These are phyloP conservation scores for Podospora bellae-mahoneyi DNA, from an alignment of 495 filamentous ascomycete genomes.

Conservation along the genomic window DNA sequence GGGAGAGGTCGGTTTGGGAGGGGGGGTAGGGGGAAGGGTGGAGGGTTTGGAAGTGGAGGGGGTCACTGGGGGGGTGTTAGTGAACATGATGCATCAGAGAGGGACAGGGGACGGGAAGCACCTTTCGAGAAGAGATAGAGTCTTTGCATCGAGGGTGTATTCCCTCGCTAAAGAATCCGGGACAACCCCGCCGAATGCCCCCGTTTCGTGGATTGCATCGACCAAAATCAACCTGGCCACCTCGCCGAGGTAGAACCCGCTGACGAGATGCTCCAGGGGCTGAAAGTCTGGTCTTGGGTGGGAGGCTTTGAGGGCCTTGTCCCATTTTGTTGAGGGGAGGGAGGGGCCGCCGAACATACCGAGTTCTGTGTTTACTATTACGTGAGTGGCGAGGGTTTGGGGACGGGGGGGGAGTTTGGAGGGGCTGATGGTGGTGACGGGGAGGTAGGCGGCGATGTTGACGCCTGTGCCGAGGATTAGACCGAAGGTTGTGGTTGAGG, in stretches of 20 bases:
- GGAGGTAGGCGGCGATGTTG: constrained; percentile 54
- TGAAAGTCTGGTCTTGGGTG: constrained; percentile 78
- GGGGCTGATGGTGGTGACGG: constrained; percentile 49
- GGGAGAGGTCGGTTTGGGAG: constrained; percentile 47
- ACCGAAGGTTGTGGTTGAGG: constrained; percentile 62
- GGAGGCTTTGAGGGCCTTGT: constrained; percentile 56
- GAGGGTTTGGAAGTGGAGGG: constrained; percentile 34
- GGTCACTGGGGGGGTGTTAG: constrained; percentile 34
- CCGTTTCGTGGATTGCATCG: constrained; percentile 56
- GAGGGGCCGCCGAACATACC: constrained; percentile 74
- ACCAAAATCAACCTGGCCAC: constrained; percentile 66
- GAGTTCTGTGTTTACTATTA: constrained; percentile 81
- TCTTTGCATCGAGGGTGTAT: constrained; percentile 61
- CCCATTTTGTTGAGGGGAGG: constrained; percentile 71
- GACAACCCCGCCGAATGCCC: constrained; percentile 55
- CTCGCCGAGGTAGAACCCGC: constrained; percentile 82
- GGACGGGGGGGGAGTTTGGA: constrained; percentile 51
- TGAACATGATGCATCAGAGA: background rate
- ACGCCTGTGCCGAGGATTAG: constrained; percentile 57
- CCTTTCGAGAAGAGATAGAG: constrained; percentile 58
- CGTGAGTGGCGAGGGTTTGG: constrained; percentile 47
- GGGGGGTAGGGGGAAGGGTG: constrained; percentile 47
- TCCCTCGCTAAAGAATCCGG: constrained; percentile 49
- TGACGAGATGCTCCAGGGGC: constrained; percentile 78
- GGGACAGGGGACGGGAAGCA: constrained; percentile 25